A percentile compares a stretch with the other conserved stretches of the same genome.
Conservation (phyloP, 768 basidiomycete genomes). For the Lentinula edodes region DNA sequence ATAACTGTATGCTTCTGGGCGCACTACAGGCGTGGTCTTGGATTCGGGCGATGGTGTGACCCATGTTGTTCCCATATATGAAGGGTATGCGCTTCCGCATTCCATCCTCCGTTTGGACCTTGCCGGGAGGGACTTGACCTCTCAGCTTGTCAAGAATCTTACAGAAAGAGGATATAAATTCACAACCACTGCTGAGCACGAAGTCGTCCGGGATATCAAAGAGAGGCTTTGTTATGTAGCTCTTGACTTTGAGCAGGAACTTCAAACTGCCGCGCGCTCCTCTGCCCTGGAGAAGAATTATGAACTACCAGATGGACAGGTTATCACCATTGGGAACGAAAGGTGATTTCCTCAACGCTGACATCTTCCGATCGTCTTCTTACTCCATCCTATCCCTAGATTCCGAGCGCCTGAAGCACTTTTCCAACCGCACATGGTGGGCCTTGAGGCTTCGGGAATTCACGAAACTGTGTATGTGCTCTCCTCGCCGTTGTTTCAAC, state of each 20-base stretch:
- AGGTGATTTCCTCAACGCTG: slow-evolving; percentile 21
- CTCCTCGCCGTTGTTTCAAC: neutral
- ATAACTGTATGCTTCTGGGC: slow-evolving; percentile 83
- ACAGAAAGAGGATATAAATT: slow-evolving; percentile 69
- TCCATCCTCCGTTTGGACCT: slow-evolving; percentile 90
- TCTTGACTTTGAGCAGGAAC: slow-evolving; percentile 72
- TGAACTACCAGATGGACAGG: slow-evolving; percentile 67
- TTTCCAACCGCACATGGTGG: slow-evolving; percentile 66
- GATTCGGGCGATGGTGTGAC: slow-evolving; percentile 97
- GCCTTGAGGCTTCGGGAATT: slow-evolving; percentile 63
- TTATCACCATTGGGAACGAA: slow-evolving; percentile 71
- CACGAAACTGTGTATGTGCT: slow-evolving; percentile 30
- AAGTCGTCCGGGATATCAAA: slow-evolving; percentile 77
- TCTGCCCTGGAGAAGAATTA: slow-evolving; percentile 70
- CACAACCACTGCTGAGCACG: slow-evolving; percentile 65
- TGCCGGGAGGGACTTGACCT: slow-evolving; percentile 90
- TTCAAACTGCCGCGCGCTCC: slow-evolving; percentile 67
- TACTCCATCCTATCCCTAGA: neutral
- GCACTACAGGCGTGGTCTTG: slow-evolving; percentile 91
- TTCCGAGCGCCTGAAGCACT: slow-evolving; percentile 68
- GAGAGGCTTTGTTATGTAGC: slow-evolving; percentile 76
- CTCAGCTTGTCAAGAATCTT: slow-evolving; percentile 57
- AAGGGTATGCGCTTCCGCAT: slow-evolving; percentile 88
- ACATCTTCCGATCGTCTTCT: neutral
- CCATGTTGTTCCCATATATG: slow-evolving; percentile 96